Percentiles rank a stretch among this genome's conserved stretches.
phyloP scores from a whole-genome alignment of 768 basidiomycete species.

The Hypsizygus marmoreus region DNA sequence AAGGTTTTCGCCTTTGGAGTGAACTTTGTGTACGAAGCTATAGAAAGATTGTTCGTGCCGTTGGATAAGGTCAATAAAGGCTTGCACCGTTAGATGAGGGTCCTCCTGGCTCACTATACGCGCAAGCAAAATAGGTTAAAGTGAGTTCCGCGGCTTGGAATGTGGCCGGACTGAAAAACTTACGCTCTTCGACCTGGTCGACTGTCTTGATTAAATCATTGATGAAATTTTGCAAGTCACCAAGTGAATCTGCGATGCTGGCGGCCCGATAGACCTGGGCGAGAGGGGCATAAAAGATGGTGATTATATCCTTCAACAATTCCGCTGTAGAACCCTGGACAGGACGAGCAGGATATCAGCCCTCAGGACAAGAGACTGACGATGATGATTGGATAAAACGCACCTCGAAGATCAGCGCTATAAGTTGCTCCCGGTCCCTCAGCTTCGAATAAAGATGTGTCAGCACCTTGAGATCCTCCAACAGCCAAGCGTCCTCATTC shows the following conservation, averaged over 20 bases:
- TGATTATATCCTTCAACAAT: constrained; percentile 95
- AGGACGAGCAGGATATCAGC: background rate
- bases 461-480: constrained; percentile 86
- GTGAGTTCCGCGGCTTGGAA: no score
- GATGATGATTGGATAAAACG: no score
- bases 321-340: constrained; percentile 90
- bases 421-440: constrained; percentile 87
- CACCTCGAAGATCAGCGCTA: constrained; percentile 96
- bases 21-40: constrained; percentile 96
- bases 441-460: constrained; percentile 77
- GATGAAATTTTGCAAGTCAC: constrained; percentile 91
- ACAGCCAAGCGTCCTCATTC: constrained; percentile 95
- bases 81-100: constrained; percentile 83
- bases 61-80: constrained; percentile 90
- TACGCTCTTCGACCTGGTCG: constrained; percentile 87
- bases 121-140: constrained; percentile 1
- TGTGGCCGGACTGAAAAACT: constrained; percentile 34
- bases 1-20: constrained; percentile 91
- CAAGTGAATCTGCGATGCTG: constrained; percentile 91
- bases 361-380: background rate
- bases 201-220: constrained; percentile 95
- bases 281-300: constrained; percentile 95
- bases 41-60: constrained; percentile 97
- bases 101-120: constrained; percentile 77
- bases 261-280: constrained; percentile 98